A percentile compares a stretch with the other conserved stretches of the same genome.
Conservation (phyloP, 352 stramenopile genomes). For the Globisporangium acanthophoron region DNA sequence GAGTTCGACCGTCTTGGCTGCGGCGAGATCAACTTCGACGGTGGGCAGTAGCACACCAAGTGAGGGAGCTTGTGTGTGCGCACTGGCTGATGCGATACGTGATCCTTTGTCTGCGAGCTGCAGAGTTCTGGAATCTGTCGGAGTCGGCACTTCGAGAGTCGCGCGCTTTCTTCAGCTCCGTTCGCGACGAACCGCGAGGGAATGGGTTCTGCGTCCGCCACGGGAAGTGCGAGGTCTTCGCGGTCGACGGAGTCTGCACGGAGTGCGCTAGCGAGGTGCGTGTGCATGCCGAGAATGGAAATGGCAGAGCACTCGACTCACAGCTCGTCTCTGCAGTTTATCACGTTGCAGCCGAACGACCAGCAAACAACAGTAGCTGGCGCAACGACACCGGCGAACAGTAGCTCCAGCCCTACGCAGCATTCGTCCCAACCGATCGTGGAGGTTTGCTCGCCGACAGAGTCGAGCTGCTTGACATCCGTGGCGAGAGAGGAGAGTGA, state of each 20-base stretch:
- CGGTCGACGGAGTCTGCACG: slow-evolving; percentile 42
- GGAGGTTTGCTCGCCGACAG: neutral
- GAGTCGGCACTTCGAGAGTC: slow-evolving; percentile 30
- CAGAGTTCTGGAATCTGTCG: slow-evolving; percentile 48
- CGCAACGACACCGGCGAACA: neutral
- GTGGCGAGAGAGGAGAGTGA: neutral
- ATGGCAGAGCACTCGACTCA: neutral
- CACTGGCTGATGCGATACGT: too few relatives aligned
- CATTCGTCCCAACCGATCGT: neutral
- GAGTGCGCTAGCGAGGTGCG: slow-evolving; percentile 44
- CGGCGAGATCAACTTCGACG: slow-evolving; percentile 55
- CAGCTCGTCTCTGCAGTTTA: neutral
- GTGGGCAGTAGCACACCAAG: slow-evolving; percentile 8
- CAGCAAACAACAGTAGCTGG: neutral
- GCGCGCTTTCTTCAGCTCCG: slow-evolving; percentile 16
- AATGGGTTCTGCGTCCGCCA: slow-evolving; percentile 56
- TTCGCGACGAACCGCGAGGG: slow-evolving; percentile 37
- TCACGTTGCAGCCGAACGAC: neutral
- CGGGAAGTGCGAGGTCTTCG: slow-evolving; percentile 28
- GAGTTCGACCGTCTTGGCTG: slow-evolving; percentile 51
- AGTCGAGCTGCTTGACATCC: neutral
- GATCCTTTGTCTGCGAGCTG: neutral
- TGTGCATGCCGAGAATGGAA: neutral
- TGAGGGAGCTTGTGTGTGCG: neutral
- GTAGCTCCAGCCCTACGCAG: neutral